Evolutionary conservation across 352 stramenopile genomes (phyloP), one percentile per base, ranked within the genome.

Genomic region (Blastocystis sp.): DNA sequence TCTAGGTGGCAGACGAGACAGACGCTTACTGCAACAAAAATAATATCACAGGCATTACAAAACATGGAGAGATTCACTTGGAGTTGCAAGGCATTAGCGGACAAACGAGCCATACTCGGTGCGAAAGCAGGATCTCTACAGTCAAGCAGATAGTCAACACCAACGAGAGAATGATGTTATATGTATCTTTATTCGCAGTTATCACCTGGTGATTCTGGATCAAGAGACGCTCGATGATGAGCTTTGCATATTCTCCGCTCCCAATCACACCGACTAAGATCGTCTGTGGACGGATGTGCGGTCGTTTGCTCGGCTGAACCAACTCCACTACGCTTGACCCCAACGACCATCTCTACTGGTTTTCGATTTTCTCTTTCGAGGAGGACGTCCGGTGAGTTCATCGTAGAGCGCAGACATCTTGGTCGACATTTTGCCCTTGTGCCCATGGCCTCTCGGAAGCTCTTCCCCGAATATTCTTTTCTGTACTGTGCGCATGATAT

Each of bases 361-460:
- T 41, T 73, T 73, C 26, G 62, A 29, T 11, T 29, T 23, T 63
- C 73, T 34, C 29, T 84, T 84, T 3, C 73, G 54, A 43, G 73
- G 73, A 37, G 11, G 39, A 15, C 73, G 73, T 43, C 73, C 73
- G 2, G 56, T 68, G 20, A 84, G n/a, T 47, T 84, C 73, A 43
- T 84, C 73, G 56, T 66, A 84, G 2, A 84, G 56, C 3, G 43
- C 29, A 4, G 73, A 84, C n/a, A 84, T 64, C 56, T 84, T 84
- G 11, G 73, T 54, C 7, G 73, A 84, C 13, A 84, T 7, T 55
- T 84, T 84, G 11, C 77, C 77, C 47, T 88, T 88, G 55, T 88
- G 61, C 1, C 77, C 77, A 69, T 88, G 77, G n/a, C 77, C 77
- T 4, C 77, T 56, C 3, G 77, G 77, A 34, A 88, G 53, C 55